Conservation (phyloP, 176 grass and related monocot species). For the Pharus latifolius region DNA sequence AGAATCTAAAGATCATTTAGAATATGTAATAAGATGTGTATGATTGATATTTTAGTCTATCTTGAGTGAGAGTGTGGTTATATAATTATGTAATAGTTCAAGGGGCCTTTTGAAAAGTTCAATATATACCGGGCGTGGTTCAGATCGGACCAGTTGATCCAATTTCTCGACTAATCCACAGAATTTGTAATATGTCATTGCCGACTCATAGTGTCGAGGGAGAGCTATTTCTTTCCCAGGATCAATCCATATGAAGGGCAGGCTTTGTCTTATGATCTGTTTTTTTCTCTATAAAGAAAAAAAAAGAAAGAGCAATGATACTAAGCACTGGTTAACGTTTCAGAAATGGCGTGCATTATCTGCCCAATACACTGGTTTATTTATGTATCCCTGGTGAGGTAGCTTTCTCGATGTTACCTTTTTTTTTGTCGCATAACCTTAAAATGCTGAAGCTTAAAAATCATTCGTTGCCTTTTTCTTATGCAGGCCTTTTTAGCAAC, state of each 20-base stretch:
- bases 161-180: too few species aligned
- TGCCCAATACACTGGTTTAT: conserved; percentile 74
- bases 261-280: neutral
- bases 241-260: neutral
- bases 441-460: neutral
- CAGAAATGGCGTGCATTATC: conserved; percentile 79
- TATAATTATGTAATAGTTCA: too few species aligned
- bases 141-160: too few species aligned
- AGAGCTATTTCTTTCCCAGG: neutral
- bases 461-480: neutral
- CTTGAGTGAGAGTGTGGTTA: too few species aligned
- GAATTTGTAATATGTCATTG: too few species aligned
- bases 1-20: too few species aligned
- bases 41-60: too few species aligned
- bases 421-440: neutral
- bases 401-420: conserved; percentile 3
- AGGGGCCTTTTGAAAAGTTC: too few species aligned
- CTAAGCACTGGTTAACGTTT: conserved; percentile 29
- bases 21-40: too few species aligned
- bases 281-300: too few species aligned
- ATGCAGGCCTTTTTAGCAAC: conserved; percentile 91
- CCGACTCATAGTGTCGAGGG: too few species aligned
- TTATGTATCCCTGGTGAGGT: conserved; percentile 85
- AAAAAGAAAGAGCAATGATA: neutral
- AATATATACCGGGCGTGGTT: too few species aligned